These are phyloP conservation scores for Populus simonii DNA, from an alignment of 345 rosid genomes.

Conservation along the genomic window DNA sequence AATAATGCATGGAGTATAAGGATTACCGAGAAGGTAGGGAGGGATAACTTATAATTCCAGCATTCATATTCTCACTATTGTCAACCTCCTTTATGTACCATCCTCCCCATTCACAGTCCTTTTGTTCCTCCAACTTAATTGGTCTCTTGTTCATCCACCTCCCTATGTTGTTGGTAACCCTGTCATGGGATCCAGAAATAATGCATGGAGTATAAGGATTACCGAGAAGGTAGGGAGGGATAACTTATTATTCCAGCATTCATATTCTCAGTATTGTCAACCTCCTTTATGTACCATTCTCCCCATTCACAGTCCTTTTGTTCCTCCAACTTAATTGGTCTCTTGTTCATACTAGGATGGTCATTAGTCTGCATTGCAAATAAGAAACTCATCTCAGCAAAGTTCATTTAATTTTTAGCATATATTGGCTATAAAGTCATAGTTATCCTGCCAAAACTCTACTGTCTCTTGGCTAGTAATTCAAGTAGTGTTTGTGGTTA, in stretches of 20 bases:
- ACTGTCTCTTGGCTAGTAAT: not conserved
- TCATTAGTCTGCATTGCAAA: not conserved
- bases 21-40: slow-evolving; percentile 51
- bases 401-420: not conserved
- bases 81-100: not conserved
- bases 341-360: not conserved
- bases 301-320: not conserved
- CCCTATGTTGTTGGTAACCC: slow-evolving; percentile 65
- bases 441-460: not conserved
- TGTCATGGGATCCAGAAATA: slow-evolving; percentile 48
- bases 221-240: slow-evolving; percentile 52
- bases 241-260: not conserved
- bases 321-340: not conserved
- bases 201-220: slow-evolving; percentile 51
- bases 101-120: not conserved
- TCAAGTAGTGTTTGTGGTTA: not conserved
- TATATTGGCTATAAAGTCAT: not conserved
- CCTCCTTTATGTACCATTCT: not conserved
- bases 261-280: not conserved
- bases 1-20: slow-evolving; percentile 50
- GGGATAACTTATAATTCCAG: slow-evolving; percentile 1
- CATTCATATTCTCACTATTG: not conserved
- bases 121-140: not conserved
- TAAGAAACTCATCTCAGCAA: not conserved
- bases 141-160: slow-evolving; percentile 41